Evolutionary conservation across 306 rosid species (phyloP), one percentile per base, ranked within the genome.

Genomic region (Lathyrus oleraceus): DNA sequence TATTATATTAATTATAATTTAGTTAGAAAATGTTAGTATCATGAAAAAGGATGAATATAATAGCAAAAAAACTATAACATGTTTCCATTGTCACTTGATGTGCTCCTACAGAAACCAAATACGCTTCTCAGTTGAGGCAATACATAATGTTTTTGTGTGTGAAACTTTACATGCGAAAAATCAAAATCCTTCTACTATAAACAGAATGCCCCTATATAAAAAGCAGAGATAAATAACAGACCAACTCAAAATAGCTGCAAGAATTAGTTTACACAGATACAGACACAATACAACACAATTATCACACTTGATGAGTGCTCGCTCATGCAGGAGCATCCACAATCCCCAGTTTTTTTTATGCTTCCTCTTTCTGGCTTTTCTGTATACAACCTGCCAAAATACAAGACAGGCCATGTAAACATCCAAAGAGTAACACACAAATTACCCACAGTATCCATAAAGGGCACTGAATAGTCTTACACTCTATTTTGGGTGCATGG

Each of bases 331-430:
- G 42, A 66, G 68, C 74, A 58, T 39, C 61, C 73, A 43, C 61
- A 75, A 32, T 65, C 67, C 68, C 13, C 42, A 65, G 60, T 65
- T 49, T 54, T 28, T 42, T 76, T 76, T 54, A 61, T 36, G 67
- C 63, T 57, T 68, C 72, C 80, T 64, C 71, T 79, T 74, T 70
- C 86, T 39, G 70, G 68, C 83, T 76, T 84, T 69, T 87, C 85
- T 81, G 88, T 77, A 66, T 57, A 79, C 92, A 83, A 83, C 92
- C 95, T 88, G 90, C 79, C 69, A 74, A 77, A 72, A 38, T 52
- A 35, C 32, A 48, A 25, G 28, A 45, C 36, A 14, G 38, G 25
- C 44, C 38, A 72, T 61, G 17, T 45, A 70, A 71, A 56, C 57
- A 28, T 20, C 52, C 44, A 14, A 38, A 73, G 16, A 65, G 21